A percentile compares a stretch with the other conserved stretches of the same genome.
phyloP scores from a whole-genome alignment of 23 red algal species.

The Gracilaria gracilis region DNA sequence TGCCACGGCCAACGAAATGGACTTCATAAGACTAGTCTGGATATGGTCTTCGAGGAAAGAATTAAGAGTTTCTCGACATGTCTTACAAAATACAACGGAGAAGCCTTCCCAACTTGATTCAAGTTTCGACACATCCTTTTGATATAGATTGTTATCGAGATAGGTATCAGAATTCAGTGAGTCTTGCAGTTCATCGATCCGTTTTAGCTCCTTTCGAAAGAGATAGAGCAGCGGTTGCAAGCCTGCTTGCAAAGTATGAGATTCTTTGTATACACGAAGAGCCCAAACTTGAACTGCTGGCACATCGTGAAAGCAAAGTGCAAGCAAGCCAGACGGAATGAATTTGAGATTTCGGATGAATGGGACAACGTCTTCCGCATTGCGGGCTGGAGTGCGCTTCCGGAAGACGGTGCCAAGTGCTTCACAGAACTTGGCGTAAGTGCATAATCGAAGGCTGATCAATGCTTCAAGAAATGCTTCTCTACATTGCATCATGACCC shows the following conservation, averaged over 20 bases:
- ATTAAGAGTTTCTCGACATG: not conserved
- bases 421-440: not conserved
- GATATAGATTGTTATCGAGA: not conserved
- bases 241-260: not conserved
- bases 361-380: slow-evolving; percentile 32
- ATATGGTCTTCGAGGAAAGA: not conserved
- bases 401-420: slow-evolving; percentile 15
- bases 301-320: slow-evolving; percentile 51
- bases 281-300: slow-evolving; percentile 48
- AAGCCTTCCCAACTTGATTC: slow-evolving; percentile 15
- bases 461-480: slow-evolving; percentile 51
- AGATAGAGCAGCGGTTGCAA: not conserved
- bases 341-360: slow-evolving; percentile 32
- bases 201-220: slow-evolving; percentile 13
- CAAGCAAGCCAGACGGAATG: slow-evolving; percentile 37
- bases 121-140: not conserved
- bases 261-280: slow-evolving; percentile 23
- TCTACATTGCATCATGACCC: slow-evolving; percentile 8
- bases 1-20: not conserved
- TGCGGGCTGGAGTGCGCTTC: slow-evolving; percentile 33
- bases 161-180: not conserved
- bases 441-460: slow-evolving; percentile 42
- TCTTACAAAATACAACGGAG: not conserved
- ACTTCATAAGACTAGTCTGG: not conserved
- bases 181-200: not conserved